Base-by-base conservation (phyloP, 2,329 filamentous ascomycete species). In the Endocalyx cinctus region DNA sequence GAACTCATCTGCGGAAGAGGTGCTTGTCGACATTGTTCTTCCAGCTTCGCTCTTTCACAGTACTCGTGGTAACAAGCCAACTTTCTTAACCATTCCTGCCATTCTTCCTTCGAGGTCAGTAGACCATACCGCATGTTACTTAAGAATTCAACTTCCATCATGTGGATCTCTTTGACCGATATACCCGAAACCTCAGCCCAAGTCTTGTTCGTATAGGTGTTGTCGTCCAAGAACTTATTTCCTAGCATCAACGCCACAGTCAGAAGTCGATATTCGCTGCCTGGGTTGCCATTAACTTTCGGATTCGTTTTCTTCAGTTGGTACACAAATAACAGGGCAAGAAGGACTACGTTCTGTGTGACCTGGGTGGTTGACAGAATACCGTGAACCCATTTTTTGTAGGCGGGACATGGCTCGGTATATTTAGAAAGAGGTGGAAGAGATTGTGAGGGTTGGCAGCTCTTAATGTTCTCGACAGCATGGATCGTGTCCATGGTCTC, bases 61-160 rank as follows among this genome's bases (percentile, higher is more conserved):
- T 88, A 96, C 33, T 82, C 79, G 45, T 82, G 81, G 55, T 96
- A 96, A 46, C 82, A 83, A 33, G 83, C 76, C 34, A 97, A 69
- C 58, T 88, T 88, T 41, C 71, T 67, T 51, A 96, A 81, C 92
- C 92, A 97, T 33, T 80, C 74, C 31, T 79, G 73, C 92, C 92
- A 98, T 57, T 95, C 78, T 33, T 79, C 73, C 54, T 87, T 82
- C 4, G 89, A 94, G 4, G 87, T 87, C 55, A 90, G 81, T 6
- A 98, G 69, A 50, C 87, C 88, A 63, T 97, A 98, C 52, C 90
- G 80, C 82, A 98, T 94, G 61, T 97, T 97, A 69, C 90, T 96
- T 43, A 98, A 69, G 51, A 98, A 98, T 59, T 98, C 92, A n/a
- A 98, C 92, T 59, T 98, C 92, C 92, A 98, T 98, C 27, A 96